phyloP scores from a whole-genome alignment of 176 grass and related monocot species.

The Triticum dicoccoides region DNA sequence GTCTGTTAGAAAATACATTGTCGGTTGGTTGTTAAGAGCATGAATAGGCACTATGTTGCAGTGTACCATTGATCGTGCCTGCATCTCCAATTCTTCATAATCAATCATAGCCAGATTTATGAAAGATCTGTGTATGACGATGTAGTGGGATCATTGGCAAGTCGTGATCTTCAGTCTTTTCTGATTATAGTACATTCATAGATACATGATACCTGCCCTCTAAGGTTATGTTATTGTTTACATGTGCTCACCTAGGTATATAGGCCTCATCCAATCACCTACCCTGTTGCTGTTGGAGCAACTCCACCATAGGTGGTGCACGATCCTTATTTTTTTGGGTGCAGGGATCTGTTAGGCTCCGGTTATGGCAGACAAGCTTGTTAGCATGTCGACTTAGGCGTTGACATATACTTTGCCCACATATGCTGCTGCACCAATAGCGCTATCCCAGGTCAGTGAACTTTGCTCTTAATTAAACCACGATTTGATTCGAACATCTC shows the following conservation, averaged over 20 bases:
- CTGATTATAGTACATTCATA: constrained; percentile 24
- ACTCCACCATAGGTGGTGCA: constrained; percentile 25
- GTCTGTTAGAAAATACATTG: neutral
- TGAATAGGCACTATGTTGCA: constrained; percentile 21
- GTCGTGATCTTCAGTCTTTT: constrained; percentile 21
- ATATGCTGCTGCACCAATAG: constrained; percentile 20
- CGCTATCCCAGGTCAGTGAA: constrained; percentile 30
- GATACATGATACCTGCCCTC: constrained; percentile 30
- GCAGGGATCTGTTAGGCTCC: constrained; percentile 30
- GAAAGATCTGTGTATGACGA: constrained; percentile 16
- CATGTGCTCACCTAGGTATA: constrained; percentile 47
- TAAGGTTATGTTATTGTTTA: constrained; percentile 36
- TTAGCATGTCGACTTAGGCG: constrained; percentile 30
- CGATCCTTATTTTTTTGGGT: constrained; percentile 23
- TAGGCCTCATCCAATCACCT: constrained; percentile 27
- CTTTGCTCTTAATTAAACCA: constrained; percentile 35
- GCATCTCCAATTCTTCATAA: neutral
- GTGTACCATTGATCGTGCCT: neutral
- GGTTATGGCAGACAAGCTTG: constrained; percentile 51
- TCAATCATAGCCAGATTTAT: constrained; percentile 13
- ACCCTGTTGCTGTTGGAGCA: constrained; percentile 21
- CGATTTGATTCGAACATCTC: constrained; percentile 23
- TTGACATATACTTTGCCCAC: constrained; percentile 5
- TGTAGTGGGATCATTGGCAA: constrained; percentile 25
- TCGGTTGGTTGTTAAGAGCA: neutral